Evolutionary conservation across 2,329 filamentous ascomycete genomes (phyloP), one percentile per base, ranked within the genome.

Genomic region (Hymenotorrendiella dingleyae): DNA sequence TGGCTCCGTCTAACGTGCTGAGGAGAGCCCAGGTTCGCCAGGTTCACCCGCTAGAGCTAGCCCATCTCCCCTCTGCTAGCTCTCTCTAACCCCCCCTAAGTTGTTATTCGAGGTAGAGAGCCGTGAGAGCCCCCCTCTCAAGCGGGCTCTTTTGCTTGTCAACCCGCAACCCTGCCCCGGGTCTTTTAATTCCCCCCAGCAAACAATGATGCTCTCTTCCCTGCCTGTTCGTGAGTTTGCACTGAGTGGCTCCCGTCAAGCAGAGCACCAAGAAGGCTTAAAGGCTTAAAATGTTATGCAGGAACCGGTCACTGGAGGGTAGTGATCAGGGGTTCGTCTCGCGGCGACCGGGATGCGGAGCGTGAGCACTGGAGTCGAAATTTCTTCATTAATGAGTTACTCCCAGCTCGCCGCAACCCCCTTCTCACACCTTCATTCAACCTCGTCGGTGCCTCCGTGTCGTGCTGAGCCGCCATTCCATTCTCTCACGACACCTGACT

Each of bases 281-380:
- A 40, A 36, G 43, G 26, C 43, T 37, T 41, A 30, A 40, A 37
- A 45, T 45, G 43, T 41, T 45, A 45, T 45, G 43, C 43, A 45
- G 43, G 43, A 45, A 45, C 43, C 33, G 27, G 30, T 19, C 27
- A n/a, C 28, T 26, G 16, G 32, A 45, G 29, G 37, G 38, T 29
- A 24, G 43, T 40, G 38, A 42, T 45, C 43, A 45, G 43, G 43
- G 43, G 43, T 41, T 24, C 11, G 27, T 16, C 14, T 39, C 21
- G 19, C 38, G 39, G 26, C 9, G 38, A 40, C 42, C 30, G 26
- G 42, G 42, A 35, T 45, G 24, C n/a, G n/a, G n/a, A n/a, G n/a
- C n/a, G 29, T 42, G 33, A 35, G 22, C 40, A 42, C 27, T 34
- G 32, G 26, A 40, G 17, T 26, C 33, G 19, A 45, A 38, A 45